Percentiles rank a stretch among this genome's conserved stretches.
Conservation (phyloP, 345 rosid genomes). For the Hibiscus trionum region DNA sequence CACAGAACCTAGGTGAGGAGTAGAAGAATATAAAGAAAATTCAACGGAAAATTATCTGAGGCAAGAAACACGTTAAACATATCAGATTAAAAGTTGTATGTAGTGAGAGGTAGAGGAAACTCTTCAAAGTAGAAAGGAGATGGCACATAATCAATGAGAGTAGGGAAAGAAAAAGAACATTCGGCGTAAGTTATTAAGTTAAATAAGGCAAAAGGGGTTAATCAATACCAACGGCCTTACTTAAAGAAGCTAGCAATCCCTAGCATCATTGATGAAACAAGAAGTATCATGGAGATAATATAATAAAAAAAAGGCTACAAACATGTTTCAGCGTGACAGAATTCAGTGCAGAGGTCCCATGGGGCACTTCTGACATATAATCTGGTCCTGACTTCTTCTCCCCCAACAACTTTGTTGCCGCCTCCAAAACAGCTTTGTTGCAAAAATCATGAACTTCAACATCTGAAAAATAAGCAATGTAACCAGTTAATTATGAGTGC, state of each 20-base stretch:
- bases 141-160: background rate
- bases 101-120: background rate
- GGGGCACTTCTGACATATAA: constrained; percentile 41
- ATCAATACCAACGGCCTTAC: background rate
- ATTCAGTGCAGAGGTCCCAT: constrained; percentile 28
- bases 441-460: constrained; percentile 36
- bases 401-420: constrained; percentile 80
- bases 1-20: background rate
- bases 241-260: background rate
- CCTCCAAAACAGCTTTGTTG: constrained; percentile 56
- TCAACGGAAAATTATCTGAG: background rate
- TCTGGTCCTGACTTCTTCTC: constrained; percentile 61
- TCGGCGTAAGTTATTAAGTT: background rate
- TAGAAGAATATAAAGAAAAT: background rate
- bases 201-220: background rate
- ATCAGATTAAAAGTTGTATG: constrained; percentile 1
- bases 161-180: background rate
- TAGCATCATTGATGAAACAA: background rate
- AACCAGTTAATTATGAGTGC: constrained; percentile 8
- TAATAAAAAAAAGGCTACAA: constrained; percentile 21
- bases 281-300: background rate
- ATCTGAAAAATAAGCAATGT: constrained; percentile 32
- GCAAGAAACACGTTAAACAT: background rate
- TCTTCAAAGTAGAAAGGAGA: background rate
- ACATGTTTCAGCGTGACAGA: constrained; percentile 29